Evolutionary conservation across 225 moss, liverwort and hornwort genomes (phyloP), one percentile per base, ranked within the genome.

Genomic region (Lunularia cruciata): DNA sequence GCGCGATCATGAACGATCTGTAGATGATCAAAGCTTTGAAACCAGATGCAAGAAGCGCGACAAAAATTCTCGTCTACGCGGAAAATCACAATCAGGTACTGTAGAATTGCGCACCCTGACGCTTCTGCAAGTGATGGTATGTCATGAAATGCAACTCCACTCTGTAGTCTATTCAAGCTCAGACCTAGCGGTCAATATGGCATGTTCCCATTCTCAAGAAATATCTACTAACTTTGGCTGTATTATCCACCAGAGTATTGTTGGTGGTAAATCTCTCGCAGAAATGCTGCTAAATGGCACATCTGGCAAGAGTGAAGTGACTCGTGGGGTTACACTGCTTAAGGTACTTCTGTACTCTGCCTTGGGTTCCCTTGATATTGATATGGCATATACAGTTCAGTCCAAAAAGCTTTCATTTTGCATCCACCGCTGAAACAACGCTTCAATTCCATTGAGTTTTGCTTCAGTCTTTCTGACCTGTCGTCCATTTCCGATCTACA

Each of bases 51-150:
- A 74, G 74, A 70, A 65, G 78, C 38, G 46, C 75, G 62, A 72
- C 66, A 47, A 91, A 86, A 57, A 79, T 88, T 73, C 72, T 98
- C 36, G 78, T 81, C 9, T 98, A 84, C 82, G 75, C 86, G 25
- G 98, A 98, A 63, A 98, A 91, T 78, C 98, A 98, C 78, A 91
- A 81, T 63, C 98, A 98, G 98, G 98, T 98, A 74, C 59, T n/a
- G n/a, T n/a, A n/a, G n/a, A n/a, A n/a, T n/a, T n/a, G n/a, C n/a
- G n/a, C n/a, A n/a, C n/a, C n/a, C 23, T 18, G 6, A 8, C 18
- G 35, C 23, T 12, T 61, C 22, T 2, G 10, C 25, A 61, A 0
- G 3, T 61, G 15, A 10, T 36, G 1, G 25, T 9, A 20, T 36
- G 20, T 59, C 11, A 3, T 4, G 4, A 0, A 5, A 5, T 31